Evolutionary conservation across 495 filamentous ascomycete species (phyloP).

Genomic region (Podospora sp.): DNA sequence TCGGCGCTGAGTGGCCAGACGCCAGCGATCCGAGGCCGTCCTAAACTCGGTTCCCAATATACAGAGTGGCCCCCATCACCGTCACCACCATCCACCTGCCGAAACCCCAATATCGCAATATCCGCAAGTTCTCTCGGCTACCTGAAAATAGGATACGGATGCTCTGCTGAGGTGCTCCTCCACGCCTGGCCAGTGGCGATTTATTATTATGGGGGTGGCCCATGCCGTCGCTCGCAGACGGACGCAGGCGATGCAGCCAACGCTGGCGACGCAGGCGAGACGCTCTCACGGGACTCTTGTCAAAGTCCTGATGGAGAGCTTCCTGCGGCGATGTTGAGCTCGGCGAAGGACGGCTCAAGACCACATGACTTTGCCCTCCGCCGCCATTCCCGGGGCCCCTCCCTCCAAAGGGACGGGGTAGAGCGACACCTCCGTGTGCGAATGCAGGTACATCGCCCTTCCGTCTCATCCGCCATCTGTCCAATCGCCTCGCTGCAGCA

Average conservation of each 20-base stretch:
- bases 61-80: conserved; percentile 9
- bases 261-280: background rate
- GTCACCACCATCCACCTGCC: conserved; percentile 20
- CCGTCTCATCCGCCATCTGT: conserved; percentile 5
- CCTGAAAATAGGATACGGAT: conserved; percentile 32
- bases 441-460: background rate
- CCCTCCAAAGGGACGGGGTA: background rate
- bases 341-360: background rate
- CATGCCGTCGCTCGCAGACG: background rate
- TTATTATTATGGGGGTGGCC: background rate
- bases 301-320: background rate
- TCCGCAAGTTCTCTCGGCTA: conserved; percentile 28
- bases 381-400: background rate
- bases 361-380: conserved; percentile 6
- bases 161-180: conserved; percentile 7
- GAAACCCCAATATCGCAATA: conserved; percentile 27
- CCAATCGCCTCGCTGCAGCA: background rate
- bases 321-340: background rate
- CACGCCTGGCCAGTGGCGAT: background rate
- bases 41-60: conserved; percentile 28
- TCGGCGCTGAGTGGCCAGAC: conserved; percentile 10
- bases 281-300: background rate
- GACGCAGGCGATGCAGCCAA: no score
- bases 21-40: conserved; percentile 12
- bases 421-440: background rate